A percentile compares a stretch with the other conserved stretches of the same genome.
Conservation (phyloP, 768 basidiomycete genomes). For the Auriscalpium vulgare region DNA sequence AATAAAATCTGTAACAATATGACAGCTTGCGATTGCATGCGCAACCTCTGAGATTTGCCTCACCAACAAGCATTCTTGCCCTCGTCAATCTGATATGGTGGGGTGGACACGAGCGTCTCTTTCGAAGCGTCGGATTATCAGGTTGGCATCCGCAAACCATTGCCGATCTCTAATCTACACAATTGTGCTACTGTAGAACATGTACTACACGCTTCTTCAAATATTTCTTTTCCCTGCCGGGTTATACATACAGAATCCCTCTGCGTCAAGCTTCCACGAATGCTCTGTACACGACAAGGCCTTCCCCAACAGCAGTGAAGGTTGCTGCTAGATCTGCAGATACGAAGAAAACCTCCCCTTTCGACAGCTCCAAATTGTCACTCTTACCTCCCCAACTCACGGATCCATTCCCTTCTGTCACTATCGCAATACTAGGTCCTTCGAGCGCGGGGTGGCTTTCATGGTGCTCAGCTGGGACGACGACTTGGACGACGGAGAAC, state of each 20-base stretch:
- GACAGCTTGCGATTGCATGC: background rate
- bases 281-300: conserved; percentile 58
- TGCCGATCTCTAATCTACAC: too few relatives aligned
- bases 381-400: conserved; percentile 39
- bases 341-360: conserved; percentile 78
- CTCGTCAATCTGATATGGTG: too few relatives aligned
- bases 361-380: conserved; percentile 32
- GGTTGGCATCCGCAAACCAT: too few relatives aligned
- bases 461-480: conserved; percentile 33
- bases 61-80: too few relatives aligned
- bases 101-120: too few relatives aligned
- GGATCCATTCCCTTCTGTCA: conserved; percentile 58
- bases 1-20: conserved; percentile 59
- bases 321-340: conserved; percentile 58
- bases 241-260: too few relatives aligned
- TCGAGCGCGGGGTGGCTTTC: conserved; percentile 56
- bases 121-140: too few relatives aligned
- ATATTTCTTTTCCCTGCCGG: too few relatives aligned
- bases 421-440: conserved; percentile 82
- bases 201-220: too few relatives aligned
- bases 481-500: conserved; percentile 75
- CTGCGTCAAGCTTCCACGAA: conserved; percentile 40
- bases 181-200: too few relatives aligned
- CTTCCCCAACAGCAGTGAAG: conserved; percentile 32
- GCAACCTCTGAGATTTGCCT: too few relatives aligned